Percentiles rank a stretch among this genome's conserved stretches.
phyloP scores from a whole-genome alignment of 768 basidiomycete species.

The Boletus eberwhitei region DNA sequence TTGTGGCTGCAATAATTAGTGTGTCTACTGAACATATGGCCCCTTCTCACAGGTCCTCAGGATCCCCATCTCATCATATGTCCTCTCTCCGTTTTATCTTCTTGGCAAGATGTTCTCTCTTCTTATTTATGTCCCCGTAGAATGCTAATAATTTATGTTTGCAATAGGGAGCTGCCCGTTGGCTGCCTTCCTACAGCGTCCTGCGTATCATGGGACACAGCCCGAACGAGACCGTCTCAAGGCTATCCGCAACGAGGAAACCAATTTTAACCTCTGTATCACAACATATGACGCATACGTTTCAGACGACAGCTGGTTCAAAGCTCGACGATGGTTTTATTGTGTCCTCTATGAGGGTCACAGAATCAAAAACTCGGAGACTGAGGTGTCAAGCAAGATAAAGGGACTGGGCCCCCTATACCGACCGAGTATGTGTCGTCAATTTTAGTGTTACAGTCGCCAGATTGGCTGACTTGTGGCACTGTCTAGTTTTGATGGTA shows the following conservation, averaged over 20 bases:
- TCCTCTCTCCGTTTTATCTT: constrained; percentile 62
- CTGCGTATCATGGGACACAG: constrained; percentile 58
- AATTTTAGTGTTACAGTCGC: neutral
- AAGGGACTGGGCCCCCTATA: constrained; percentile 55
- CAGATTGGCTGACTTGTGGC: neutral
- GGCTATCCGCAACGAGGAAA: constrained; percentile 35
- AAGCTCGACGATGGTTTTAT: constrained; percentile 52
- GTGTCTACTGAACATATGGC: neutral
- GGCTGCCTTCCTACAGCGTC: constrained; percentile 49
- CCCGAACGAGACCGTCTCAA: constrained; percentile 57
- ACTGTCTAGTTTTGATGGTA: constrained; percentile 60
- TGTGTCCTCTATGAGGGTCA: constrained; percentile 68
- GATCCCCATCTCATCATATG: constrained; percentile 73
- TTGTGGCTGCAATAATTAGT: neutral
- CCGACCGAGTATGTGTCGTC: constrained; percentile 44
- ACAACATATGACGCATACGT: constrained; percentile 69
- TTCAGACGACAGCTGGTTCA: constrained; percentile 59
- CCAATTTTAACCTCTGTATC: constrained; percentile 47
- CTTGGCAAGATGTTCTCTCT: constrained; percentile 50
- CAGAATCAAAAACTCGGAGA: constrained; percentile 67
- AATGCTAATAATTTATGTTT: neutral
- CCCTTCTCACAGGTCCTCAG: constrained; percentile 28
- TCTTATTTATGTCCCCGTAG: neutral
- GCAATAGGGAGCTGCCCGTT: constrained; percentile 47
- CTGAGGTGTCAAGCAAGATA: constrained; percentile 48